Evolutionary conservation across 1,284 basidiomycete species (phyloP).

Genomic region (Sporisorium exsertum): DNA sequence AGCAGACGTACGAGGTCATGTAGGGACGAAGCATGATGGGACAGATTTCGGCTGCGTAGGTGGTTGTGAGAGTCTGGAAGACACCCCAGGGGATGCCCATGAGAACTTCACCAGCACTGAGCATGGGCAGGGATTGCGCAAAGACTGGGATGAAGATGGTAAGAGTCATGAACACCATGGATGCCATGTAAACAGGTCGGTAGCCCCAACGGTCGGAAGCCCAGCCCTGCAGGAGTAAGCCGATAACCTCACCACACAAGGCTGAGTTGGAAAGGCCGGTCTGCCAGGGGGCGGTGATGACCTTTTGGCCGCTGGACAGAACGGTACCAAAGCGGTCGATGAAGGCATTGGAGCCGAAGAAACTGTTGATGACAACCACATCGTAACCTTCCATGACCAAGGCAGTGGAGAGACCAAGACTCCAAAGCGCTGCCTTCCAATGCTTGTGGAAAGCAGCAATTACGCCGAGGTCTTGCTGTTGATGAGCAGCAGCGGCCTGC

Average conservation of each 20-base stretch:
- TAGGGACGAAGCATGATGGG: constrained; percentile 71
- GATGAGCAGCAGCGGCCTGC: constrained; percentile 60
- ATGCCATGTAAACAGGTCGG: constrained; percentile 61
- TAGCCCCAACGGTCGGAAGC: constrained; percentile 37
- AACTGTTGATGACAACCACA: constrained; percentile 66
- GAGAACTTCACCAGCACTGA: constrained; percentile 68
- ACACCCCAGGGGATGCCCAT: constrained; percentile 71
- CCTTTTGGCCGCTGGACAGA: constrained; percentile 9
- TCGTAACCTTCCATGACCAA: constrained; percentile 72
- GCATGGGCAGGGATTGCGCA: constrained; percentile 67
- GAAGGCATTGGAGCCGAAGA: constrained; percentile 51
- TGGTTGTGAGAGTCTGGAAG: constrained; percentile 71
- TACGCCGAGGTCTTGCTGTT: constrained; percentile 70
- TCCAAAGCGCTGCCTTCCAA: constrained; percentile 71
- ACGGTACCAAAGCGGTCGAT: constrained; percentile 61
- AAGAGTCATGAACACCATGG: constrained; percentile 64
- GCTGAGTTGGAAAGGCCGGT: constrained; percentile 63
- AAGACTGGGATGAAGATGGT: constrained; percentile 70
- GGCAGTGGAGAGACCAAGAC: constrained; percentile 70
- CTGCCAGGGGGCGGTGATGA: constrained; percentile 71
- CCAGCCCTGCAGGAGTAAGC: constrained; percentile 30
- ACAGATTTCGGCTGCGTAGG: constrained; percentile 72
- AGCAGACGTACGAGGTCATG: constrained; percentile 72
- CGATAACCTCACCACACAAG: constrained; percentile 37
- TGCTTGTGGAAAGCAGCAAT: constrained; percentile 69